Percentiles rank a stretch among this genome's conserved stretches.
phyloP scores from a whole-genome alignment of 352 stramenopile genomes.

The Phytophthora ohioensis region DNA sequence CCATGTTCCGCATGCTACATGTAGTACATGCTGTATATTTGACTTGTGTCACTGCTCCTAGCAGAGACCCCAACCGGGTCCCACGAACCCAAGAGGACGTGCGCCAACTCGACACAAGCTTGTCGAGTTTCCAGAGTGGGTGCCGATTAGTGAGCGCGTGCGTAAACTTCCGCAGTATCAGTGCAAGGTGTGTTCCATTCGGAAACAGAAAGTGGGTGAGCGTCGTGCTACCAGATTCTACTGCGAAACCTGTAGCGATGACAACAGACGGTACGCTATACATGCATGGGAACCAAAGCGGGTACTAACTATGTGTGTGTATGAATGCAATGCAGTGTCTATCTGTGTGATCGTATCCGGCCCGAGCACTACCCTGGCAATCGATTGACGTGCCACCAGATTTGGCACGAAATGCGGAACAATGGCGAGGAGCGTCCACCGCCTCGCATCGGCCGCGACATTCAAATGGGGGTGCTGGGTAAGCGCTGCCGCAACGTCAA shows the following conservation, averaged over 20 bases:
- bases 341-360: conserved; percentile 15
- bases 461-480: conserved; percentile 6
- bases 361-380: conserved; percentile 6
- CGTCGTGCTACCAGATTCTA: conserved; percentile 10
- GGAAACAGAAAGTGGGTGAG: neutral
- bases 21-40: neutral
- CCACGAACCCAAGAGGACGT: neutral
- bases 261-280: neutral
- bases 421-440: neutral
- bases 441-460: neutral
- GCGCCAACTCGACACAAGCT: neutral
- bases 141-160: neutral
- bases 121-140: neutral
- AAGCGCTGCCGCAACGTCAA: conserved; percentile 1
- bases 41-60: no score
- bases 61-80: no score
- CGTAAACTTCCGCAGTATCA: conserved; percentile 8
- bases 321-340: neutral
- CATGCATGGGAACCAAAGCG: neutral
- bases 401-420: conserved; percentile 21
- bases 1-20: neutral
- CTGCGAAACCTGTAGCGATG: conserved; percentile 3
- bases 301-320: no score
- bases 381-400: conserved; percentile 18
- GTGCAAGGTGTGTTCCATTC: conserved; percentile 19